Evolutionary conservation across 2,329 filamentous ascomycete species (phyloP).

Genomic region (Tolypocladium tundrense): DNA sequence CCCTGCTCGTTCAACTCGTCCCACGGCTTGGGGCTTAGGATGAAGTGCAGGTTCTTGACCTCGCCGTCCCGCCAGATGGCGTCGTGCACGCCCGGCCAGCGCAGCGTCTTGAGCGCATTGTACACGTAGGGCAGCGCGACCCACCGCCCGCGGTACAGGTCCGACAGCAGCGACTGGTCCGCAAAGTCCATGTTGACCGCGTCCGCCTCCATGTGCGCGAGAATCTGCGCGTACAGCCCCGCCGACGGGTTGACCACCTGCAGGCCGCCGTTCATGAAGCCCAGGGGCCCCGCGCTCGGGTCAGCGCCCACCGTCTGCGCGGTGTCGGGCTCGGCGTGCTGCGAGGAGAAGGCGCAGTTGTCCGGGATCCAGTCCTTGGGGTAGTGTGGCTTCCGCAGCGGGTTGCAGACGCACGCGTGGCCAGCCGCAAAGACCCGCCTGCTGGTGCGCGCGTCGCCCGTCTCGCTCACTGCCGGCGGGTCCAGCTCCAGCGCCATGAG

Average conservation of each 20-base stretch:
- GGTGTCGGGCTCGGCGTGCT: slow-evolving; percentile 33
- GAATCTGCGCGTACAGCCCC: slow-evolving; percentile 38
- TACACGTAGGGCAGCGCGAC: slow-evolving; percentile 49
- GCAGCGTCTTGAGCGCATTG: slow-evolving; percentile 53
- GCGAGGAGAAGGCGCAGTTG: slow-evolving; percentile 49
- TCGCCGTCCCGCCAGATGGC: slow-evolving; percentile 46
- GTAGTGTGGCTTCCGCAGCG: slow-evolving; percentile 68
- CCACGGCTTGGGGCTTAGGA: slow-evolving; percentile 53
- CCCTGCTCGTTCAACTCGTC: slow-evolving; percentile 36
- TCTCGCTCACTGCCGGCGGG: slow-evolving; percentile 17
- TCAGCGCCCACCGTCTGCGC: slow-evolving; percentile 36
- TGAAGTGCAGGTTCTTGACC: slow-evolving; percentile 53
- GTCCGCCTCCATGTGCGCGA: slow-evolving; percentile 37
- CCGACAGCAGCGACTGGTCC: slow-evolving; percentile 48
- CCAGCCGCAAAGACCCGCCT: slow-evolving; percentile 67
- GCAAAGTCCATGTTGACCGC: slow-evolving; percentile 43
- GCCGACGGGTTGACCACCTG: slow-evolving; percentile 44
- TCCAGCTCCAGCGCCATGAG: slow-evolving; percentile 76
- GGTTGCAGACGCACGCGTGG: slow-evolving; percentile 82
- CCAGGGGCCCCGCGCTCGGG: slow-evolving; percentile 33
- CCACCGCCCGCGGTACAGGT: slow-evolving; percentile 46
- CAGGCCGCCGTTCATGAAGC: slow-evolving; percentile 39
- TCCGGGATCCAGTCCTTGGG: slow-evolving; percentile 54
- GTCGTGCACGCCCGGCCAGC: slow-evolving; percentile 40
- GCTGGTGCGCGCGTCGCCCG: slow-evolving; percentile 18